Evolutionary conservation across 305 asterid species (phyloP).

Genomic region (Fraxinus platypoda): DNA sequence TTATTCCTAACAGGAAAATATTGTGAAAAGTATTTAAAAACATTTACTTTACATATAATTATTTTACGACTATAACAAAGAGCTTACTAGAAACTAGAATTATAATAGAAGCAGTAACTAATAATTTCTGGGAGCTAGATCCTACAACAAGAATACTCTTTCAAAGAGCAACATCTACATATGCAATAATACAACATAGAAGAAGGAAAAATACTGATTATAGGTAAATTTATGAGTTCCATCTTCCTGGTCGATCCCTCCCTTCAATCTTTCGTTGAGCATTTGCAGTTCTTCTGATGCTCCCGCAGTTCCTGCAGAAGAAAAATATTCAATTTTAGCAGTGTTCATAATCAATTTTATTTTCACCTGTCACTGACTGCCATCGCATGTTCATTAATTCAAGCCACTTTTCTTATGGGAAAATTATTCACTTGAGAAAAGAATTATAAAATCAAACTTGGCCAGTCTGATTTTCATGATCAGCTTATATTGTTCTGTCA

Average conservation of each 20-base stretch:
- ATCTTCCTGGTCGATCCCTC: conserved; percentile 1
- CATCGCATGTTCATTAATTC: neutral
- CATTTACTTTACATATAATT: neutral
- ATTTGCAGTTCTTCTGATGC: conserved; percentile 79
- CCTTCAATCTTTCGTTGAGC: conserved; percentile 49
- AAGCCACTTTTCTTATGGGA: neutral
- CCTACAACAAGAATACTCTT: conserved; percentile 17
- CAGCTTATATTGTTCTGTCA: neutral
- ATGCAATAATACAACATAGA: neutral
- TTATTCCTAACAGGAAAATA: neutral
- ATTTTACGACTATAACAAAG: neutral
- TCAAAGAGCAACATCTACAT: conserved; percentile 18
- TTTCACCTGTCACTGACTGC: neutral
- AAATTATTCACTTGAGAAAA: neutral
- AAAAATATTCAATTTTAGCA: neutral
- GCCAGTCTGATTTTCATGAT: neutral
- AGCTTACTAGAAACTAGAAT: conserved; percentile 8
- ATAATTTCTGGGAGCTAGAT: neutral
- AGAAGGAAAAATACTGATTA: neutral
- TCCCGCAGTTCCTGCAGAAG: conserved; percentile 70
- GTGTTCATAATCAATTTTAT: neutral
- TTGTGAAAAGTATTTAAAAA: neutral
- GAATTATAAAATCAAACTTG: neutral
- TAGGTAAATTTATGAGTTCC: conserved; percentile 1
- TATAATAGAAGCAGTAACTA: conserved; percentile 10